These are phyloP conservation scores for Sesbania bispinosa DNA, from an alignment of 306 rosid species.

Conservation along the genomic window DNA sequence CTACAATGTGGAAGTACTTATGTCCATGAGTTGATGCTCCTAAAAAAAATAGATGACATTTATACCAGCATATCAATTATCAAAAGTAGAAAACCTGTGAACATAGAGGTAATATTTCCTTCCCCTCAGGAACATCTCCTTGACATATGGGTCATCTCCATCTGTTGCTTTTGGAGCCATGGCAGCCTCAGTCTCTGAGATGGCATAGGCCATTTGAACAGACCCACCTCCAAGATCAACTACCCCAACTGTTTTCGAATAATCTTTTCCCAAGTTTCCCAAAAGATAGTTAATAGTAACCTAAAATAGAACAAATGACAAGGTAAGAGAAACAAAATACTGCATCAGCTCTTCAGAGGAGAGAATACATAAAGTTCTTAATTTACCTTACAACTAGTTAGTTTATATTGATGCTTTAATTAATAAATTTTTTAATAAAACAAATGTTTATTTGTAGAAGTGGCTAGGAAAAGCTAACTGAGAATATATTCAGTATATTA, in stretches of 20 bases:
- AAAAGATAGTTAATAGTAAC: conserved; percentile 91
- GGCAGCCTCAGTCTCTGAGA: conserved; percentile 73
- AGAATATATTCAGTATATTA: conserved; percentile 1
- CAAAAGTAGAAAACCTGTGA: conserved; percentile 68
- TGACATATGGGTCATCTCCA: conserved; percentile 65
- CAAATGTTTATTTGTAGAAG: background rate
- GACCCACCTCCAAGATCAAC: conserved; percentile 99
- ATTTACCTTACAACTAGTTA: background rate
- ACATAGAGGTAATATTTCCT: conserved; percentile 78
- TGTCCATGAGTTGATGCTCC: conserved; percentile 7
- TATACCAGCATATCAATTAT: conserved; percentile 13
- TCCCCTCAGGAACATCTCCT: conserved; percentile 84
- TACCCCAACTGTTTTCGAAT: conserved; percentile 83
- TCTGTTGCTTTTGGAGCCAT: conserved; percentile 58
- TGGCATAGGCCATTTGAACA: conserved; percentile 99
- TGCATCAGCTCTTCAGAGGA: conserved; percentile 11
- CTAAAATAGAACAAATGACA: conserved; percentile 40
- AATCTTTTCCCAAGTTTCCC: conserved; percentile 85
- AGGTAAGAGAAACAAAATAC: conserved; percentile 25
- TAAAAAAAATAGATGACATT: background rate
- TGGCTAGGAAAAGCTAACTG: background rate
- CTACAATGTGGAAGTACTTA: background rate
- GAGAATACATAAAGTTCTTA: conserved; percentile 16
- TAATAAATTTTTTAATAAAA: background rate
- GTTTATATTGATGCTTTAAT: conserved; percentile 12